Base-by-base conservation (phyloP, 148 eudicot genomes). In the Rhododendron simsii region DNA sequence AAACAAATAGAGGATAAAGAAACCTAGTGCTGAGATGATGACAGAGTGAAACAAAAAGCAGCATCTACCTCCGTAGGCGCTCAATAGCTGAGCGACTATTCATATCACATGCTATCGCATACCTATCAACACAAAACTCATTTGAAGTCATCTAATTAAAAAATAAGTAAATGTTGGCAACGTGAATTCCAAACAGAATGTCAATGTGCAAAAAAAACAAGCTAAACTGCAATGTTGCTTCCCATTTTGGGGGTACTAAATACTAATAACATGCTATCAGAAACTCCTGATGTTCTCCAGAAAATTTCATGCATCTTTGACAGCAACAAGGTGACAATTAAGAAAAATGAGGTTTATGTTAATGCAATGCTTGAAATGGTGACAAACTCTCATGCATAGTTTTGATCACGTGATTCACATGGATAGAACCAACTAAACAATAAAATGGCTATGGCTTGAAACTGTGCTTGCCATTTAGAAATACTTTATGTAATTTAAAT, bases 51-150 rank as follows among this genome's bases (percentile, higher is more conserved):
- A 74, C 59, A 82, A 75, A 51, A 45, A 65, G 74, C 55, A 85
- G 18, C 47, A 83, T 77, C 82, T 79, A 94, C 98, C 98, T 96
- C 83, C 99, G 92, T 33, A 96, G 90, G 86, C 98, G 99, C 41
- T 96, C 96, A 88, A 96, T 89, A 12, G 96, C 98, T 26, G 94
- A 89, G 79, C 84, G 87, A 86, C 87, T 92, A 78, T 89, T 93
- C 93, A 95, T 81, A 91, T 95, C 98, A 86, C 98, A 95, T 5
- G 84, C 96, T 77, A 96, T 89, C 12, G 98, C 98, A 88, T 96
- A 96, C 92, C 98, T 96, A 86, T 55, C 78, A 87, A 78, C 59
- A 88, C n/a, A 63, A 86, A n/a, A 86, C 44, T 48, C 57, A 75
- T 20, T 37, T 61, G 37, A 4, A 45, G 73, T 86, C 57, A 55